phyloP scores from a whole-genome alignment of 495 filamentous ascomycete species.

The Penicillium atrosanguineum region DNA sequence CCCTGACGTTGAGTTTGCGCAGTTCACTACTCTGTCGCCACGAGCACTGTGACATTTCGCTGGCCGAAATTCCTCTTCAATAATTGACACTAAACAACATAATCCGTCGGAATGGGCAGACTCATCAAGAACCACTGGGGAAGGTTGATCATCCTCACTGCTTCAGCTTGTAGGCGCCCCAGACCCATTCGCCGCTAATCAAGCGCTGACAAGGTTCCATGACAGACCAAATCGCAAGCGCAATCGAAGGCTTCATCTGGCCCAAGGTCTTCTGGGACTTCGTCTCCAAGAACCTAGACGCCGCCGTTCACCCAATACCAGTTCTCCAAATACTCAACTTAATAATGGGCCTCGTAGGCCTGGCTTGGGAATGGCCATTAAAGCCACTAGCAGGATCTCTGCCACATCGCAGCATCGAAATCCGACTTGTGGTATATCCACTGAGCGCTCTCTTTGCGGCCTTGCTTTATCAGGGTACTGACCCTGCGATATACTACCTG shows the following conservation, averaged over 20 bases:
- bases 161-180: constrained; percentile 69
- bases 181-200: neutral
- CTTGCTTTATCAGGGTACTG: constrained; percentile 88
- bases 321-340: constrained; percentile 91
- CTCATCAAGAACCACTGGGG: constrained; percentile 99
- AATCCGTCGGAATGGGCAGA: constrained; percentile 69
- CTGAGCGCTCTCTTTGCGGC: constrained; percentile 69
- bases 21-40: neutral
- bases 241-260: constrained; percentile 91
- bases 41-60: constrained; percentile 20
- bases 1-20: neutral
- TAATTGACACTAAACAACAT: constrained; percentile 1
- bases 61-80: constrained; percentile 21
- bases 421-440: constrained; percentile 79
- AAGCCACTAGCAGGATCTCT: constrained; percentile 57
- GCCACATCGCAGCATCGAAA: constrained; percentile 84
- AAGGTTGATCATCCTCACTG: constrained; percentile 83
- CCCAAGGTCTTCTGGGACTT: constrained; percentile 99
- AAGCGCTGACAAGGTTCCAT: neutral
- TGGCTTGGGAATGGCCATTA: constrained; percentile 93
- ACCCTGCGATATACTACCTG: constrained; percentile 88
- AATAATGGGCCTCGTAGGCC: constrained; percentile 74
- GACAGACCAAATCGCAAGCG: constrained; percentile 83
- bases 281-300: constrained; percentile 84
- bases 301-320: constrained; percentile 81